These are phyloP conservation scores for Ciborinia camelliae DNA, from an alignment of 2,329 filamentous ascomycete species.

Conservation along the genomic window DNA sequence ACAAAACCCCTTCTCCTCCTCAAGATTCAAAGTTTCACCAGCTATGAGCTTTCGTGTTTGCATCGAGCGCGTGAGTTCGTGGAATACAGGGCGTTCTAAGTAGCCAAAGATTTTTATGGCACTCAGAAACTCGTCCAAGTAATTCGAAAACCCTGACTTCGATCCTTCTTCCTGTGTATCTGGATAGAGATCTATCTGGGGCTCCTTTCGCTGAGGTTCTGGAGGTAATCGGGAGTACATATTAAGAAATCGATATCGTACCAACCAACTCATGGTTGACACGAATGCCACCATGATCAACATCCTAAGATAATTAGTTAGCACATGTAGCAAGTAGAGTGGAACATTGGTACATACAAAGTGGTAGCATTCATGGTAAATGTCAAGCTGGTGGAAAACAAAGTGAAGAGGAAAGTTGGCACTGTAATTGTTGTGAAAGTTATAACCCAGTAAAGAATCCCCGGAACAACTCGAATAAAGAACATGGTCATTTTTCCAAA, in stretches of 20 bases:
- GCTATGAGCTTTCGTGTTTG: conserved; percentile 95
- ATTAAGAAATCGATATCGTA: conserved; percentile 92
- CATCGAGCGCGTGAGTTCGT: conserved; percentile 96
- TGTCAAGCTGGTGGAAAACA: conserved; percentile 89
- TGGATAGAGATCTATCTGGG: conserved; percentile 90
- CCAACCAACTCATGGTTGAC: conserved; percentile 88
- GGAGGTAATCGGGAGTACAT: conserved; percentile 94
- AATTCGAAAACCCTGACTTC: conserved; percentile 91
- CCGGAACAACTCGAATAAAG: conserved; percentile 54
- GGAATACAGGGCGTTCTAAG: conserved; percentile 91
- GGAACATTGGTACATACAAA: conserved; percentile 58
- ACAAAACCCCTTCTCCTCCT: conserved; percentile 98
- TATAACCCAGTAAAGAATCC: conserved; percentile 71
- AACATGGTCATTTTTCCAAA: conserved; percentile 54
- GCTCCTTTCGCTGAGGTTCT: conserved; percentile 93
- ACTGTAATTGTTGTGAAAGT: conserved; percentile 84
- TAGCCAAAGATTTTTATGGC: conserved; percentile 99
- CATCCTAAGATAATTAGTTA: conserved; percentile 49
- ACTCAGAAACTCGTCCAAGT: conserved; percentile 94
- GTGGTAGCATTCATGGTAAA: conserved; percentile 99
- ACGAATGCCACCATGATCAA: conserved; percentile 73
- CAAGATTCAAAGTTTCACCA: conserved; percentile 88
- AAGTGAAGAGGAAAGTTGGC: conserved; percentile 81
- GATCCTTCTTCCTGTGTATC: conserved; percentile 85
- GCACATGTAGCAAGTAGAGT: conserved; percentile 24